These are phyloP conservation scores for Clonostachys solani DNA, from an alignment of 2,329 filamentous ascomycete species.

Conservation along the genomic window DNA sequence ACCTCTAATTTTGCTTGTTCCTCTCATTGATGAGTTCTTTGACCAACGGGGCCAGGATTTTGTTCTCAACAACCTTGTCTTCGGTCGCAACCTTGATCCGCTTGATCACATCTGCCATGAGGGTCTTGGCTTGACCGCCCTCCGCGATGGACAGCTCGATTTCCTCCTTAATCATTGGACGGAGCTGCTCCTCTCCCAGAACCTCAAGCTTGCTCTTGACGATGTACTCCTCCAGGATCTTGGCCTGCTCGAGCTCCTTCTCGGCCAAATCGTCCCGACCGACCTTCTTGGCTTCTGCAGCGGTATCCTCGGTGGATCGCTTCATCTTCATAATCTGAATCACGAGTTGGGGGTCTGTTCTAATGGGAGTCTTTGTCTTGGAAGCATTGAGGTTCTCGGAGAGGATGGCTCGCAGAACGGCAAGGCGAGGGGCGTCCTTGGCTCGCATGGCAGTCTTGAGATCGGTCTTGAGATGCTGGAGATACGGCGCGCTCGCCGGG, in stretches of 20 bases:
- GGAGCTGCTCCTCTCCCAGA: slow-evolving; percentile 55
- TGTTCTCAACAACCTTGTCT: slow-evolving; percentile 61
- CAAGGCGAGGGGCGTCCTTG: slow-evolving; percentile 60
- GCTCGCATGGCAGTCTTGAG: slow-evolving; percentile 63
- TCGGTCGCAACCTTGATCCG: slow-evolving; percentile 50
- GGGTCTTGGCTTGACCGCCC: slow-evolving; percentile 36
- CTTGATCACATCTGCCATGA: slow-evolving; percentile 61
- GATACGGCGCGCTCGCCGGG: slow-evolving; percentile 30
- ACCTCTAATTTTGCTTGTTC: not conserved
- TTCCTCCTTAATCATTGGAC: slow-evolving; percentile 42
- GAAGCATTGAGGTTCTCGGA: slow-evolving; percentile 70
- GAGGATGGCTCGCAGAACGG: slow-evolving; percentile 65
- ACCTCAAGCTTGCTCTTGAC: slow-evolving; percentile 54
- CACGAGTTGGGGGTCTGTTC: slow-evolving; percentile 66
- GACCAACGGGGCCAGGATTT: slow-evolving; percentile 55
- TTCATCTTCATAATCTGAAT: slow-evolving; percentile 62
- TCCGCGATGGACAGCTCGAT: slow-evolving; percentile 45
- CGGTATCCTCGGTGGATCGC: slow-evolving; percentile 52
- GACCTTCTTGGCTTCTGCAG: slow-evolving; percentile 58
- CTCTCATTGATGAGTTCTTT: slow-evolving; percentile 1
- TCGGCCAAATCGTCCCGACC: slow-evolving; percentile 64
- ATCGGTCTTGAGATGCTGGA: slow-evolving; percentile 44
- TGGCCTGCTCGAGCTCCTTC: slow-evolving; percentile 64
- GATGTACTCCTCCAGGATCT: slow-evolving; percentile 62
- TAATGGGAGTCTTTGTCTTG: slow-evolving; percentile 67